phyloP scores from a whole-genome alignment of 1,284 basidiomycete genomes.

The Phlebopus sp. region DNA sequence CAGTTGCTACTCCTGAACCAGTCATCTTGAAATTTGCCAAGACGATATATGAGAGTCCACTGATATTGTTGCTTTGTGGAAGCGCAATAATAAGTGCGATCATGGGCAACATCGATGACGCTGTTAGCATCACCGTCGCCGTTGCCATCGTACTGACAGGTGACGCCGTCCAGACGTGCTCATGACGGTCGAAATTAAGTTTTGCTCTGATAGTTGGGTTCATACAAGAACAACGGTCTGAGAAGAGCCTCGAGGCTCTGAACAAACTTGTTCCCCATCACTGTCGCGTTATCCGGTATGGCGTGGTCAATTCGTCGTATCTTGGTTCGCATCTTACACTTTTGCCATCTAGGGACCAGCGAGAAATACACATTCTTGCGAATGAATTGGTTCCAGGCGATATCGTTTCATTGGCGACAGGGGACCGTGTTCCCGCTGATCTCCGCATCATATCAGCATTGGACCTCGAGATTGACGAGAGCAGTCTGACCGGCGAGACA shows the following conservation, averaged over 20 bases:
- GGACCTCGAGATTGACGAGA: constrained; percentile 93
- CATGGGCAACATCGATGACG: constrained; percentile 94
- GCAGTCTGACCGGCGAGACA: constrained; percentile 93
- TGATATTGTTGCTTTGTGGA: constrained; percentile 87
- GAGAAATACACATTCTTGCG: constrained; percentile 78
- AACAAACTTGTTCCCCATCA: constrained; percentile 97
- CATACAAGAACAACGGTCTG: constrained; percentile 92
- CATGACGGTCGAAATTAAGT: not conserved
- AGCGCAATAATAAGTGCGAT: constrained; percentile 85
- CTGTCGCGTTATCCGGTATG: constrained; percentile 84
- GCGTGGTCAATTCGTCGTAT: constrained; percentile 8
- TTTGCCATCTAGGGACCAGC: constrained; percentile 53
- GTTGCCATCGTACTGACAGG: constrained; percentile 92
- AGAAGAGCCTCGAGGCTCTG: constrained; percentile 91
- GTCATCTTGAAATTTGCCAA: constrained; percentile 84
- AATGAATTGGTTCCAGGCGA: constrained; percentile 96
- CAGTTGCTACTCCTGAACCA: constrained; percentile 81
- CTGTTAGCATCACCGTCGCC: constrained; percentile 91
- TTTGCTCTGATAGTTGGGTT: constrained; percentile 71
- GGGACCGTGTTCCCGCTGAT: constrained; percentile 95
- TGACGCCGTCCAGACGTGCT: constrained; percentile 35
- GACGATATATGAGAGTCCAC: constrained; percentile 91
- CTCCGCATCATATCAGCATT: constrained; percentile 78
- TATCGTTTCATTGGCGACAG: constrained; percentile 84
- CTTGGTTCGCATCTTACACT: constrained; percentile 4